These are phyloP conservation scores for Arxiozyma slooffiae DNA, from an alignment of 1,139 yeast species.

Conservation along the genomic window DNA sequence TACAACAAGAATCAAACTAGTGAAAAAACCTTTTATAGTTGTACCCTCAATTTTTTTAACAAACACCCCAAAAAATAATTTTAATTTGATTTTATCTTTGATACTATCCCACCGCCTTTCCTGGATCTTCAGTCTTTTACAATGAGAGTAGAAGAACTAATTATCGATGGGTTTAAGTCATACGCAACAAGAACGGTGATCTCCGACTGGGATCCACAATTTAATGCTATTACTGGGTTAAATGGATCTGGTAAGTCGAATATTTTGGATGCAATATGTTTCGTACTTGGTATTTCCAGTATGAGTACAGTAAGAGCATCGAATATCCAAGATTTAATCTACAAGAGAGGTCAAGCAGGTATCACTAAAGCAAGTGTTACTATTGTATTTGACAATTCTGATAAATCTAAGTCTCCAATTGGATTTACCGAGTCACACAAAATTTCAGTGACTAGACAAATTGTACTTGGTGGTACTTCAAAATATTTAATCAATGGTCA, in stretches of 20 bases:
- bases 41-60: not conserved
- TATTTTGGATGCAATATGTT: slow-evolving; percentile 91
- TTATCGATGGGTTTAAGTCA: slow-evolving; percentile 95
- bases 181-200: slow-evolving; percentile 96
- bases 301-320: slow-evolving; percentile 93
- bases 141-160: slow-evolving; percentile 92
- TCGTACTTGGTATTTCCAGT: slow-evolving; percentile 92
- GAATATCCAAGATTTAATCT: slow-evolving; percentile 84
- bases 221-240: slow-evolving; percentile 94
- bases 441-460: slow-evolving; percentile 86
- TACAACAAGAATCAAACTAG: not conserved
- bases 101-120: not conserved
- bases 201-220: slow-evolving; percentile 90
- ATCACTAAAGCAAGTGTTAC: slow-evolving; percentile 96
- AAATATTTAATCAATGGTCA: slow-evolving; percentile 93
- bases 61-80: too few relatives aligned
- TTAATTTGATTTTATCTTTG: not conserved
- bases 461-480: slow-evolving; percentile 83
- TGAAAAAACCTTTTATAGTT: not conserved
- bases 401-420: slow-evolving; percentile 66
- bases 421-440: slow-evolving; percentile 75
- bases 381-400: slow-evolving; percentile 83
- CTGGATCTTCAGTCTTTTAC: not conserved
- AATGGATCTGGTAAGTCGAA: slow-evolving; percentile 97
- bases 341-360: slow-evolving; percentile 96